Base-by-base conservation (phyloP, 2,329 filamentous ascomycete species). In the Ophiostoma sp. region DNA sequence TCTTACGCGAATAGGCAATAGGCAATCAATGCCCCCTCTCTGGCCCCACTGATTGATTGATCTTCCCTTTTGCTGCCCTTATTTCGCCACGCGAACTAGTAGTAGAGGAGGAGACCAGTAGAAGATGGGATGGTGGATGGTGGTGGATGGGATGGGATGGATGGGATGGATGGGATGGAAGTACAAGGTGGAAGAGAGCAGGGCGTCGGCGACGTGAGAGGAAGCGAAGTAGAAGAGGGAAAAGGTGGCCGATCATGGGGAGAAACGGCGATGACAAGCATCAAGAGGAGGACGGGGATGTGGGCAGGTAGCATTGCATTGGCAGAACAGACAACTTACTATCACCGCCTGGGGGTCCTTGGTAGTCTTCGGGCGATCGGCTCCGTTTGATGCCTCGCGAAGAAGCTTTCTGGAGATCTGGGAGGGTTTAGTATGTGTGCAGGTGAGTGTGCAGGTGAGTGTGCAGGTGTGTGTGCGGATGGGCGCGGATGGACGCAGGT, bases 311-410 rank as follows among this genome's bases (percentile, higher is more conserved):
- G 27, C 27, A 27, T 27, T 27, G 27, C 27, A 27, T 27, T 27
- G 27, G 27, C 27, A 27, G 27, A 27, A 27, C 27, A 45, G n/a
- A 63, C 58, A 45, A 63, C 89, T 81, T 89, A 93, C 91, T 87
- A 84, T 90, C 87, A 81, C 90, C 85, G 82, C 87, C 88, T 77
- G 86, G 82, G 73, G 83, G 83, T 76, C 87, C 84, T 77, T 82
- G 83, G 79, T 87, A 86, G 70, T 78, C 80, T 74, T 90, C 86
- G 74, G 90, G 89, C 73, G 92, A 93, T 72, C 90, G 88, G 82
- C 87, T 90, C 78, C 92, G 86, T 82, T 96, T 96, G 74, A 89
- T 81, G 74, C 90, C 90, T 77, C 91, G 88, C 42, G 71, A 69
- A 79, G 76, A 81, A 66, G 67, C 69, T 8, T 42, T 67, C 27